Base-by-base conservation (phyloP, 176 grass and related monocot genomes). In the Cymbopogon citratus region DNA sequence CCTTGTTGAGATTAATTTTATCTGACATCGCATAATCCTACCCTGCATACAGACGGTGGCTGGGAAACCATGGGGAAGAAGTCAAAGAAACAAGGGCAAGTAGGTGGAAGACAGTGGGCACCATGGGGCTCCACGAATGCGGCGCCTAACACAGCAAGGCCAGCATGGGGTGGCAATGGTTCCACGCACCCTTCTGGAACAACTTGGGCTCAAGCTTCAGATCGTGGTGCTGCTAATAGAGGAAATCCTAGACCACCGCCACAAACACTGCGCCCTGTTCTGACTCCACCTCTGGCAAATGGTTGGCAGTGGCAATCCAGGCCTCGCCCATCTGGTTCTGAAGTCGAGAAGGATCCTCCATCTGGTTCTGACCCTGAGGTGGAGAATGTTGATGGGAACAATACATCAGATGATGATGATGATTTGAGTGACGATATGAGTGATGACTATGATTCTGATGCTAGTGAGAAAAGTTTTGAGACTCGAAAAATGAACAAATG, bases 391-490 rank as follows among this genome's bases (percentile, higher is more conserved):
- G 81, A 88, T 66, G 38, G 7, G 16, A 64, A 85, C 15, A 33
- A 59, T 74, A 65, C 61, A 60, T 88, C 88, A 4, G 84, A 94
- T 10, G 85, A 89, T 31, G 85, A 90, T 36, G 86, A 90, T 80
- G 78, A 92, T 60, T 80, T 89, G 15, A 87, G 91, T 77, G 85
- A 90, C 57, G 87, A 87, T 75, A 25, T 84, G 0, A 84, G 65
- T 74, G 93, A 98, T 86, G 86, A 89, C 3, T 88, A 71, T 35
- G 92, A 92, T 83, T 98, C 92, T 57, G 95, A 98, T 89, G 72
- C 40, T 18, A 94, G 88, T 71, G 83, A 75, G 54, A 89, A 86
- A 79, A 98, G 90, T 78, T 85, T 85, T 21, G 86, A 74, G 63
- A 85, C 90, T 65, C 84, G 86, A 24, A 94, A 97, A 77, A 72